These are phyloP conservation scores for Phytophthora melonis DNA, from an alignment of 352 stramenopile genomes.

Conservation along the genomic window DNA sequence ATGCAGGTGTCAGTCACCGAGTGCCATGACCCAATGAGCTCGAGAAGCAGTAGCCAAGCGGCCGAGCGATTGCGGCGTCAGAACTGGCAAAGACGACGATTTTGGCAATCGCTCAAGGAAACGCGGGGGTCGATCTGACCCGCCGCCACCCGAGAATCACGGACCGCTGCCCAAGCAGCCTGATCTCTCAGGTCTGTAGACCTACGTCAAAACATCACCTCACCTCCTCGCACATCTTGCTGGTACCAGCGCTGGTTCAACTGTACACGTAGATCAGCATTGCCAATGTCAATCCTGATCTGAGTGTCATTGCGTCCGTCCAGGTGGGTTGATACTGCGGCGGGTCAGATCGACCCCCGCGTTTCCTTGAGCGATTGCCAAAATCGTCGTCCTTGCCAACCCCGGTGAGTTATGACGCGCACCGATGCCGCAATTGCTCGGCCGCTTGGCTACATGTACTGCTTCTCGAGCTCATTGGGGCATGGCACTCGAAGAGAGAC, in stretches of 20 bases:
- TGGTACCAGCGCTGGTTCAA: too few relatives aligned
- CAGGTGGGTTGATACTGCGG: background rate
- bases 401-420: background rate
- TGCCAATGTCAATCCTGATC: background rate
- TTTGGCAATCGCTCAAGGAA: slow-evolving; percentile 5
- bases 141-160: background rate
- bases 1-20: too few relatives aligned
- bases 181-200: background rate
- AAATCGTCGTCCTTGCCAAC: background rate
- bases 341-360: background rate
- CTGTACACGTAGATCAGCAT: background rate
- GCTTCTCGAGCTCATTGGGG: background rate
- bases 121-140: background rate
- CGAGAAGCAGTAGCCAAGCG: background rate
- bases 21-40: background rate
- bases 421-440: background rate
- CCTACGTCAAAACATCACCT: background rate
- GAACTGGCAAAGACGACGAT: background rate
- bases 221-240: background rate
- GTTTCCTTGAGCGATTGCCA: background rate
- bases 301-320: background rate
- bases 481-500: background rate
- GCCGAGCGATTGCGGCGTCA: background rate
- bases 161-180: background rate
- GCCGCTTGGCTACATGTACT: background rate